Conservation (phyloP, 2,329 filamentous ascomycete genomes). For the Penicillium sclerotiorum region DNA sequence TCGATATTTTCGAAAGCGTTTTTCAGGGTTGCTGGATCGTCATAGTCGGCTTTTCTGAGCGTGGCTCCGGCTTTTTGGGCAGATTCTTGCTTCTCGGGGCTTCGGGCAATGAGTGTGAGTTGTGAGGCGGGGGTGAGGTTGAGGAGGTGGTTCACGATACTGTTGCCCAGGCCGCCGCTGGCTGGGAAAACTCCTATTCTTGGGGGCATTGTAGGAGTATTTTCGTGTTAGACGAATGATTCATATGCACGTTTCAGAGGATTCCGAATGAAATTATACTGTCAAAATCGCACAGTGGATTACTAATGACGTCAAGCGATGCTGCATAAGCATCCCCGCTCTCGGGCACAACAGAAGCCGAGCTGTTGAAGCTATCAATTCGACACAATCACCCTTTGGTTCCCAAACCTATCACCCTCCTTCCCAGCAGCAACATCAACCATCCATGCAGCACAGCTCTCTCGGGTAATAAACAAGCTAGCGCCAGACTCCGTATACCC, state of each 20-base stretch:
- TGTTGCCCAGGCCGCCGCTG: constrained; percentile 56
- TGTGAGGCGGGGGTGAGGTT: constrained; percentile 47
- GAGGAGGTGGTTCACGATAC: constrained; percentile 54
- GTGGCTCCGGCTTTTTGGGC: constrained; percentile 24
- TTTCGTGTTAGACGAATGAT: no score
- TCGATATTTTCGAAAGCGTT: constrained; percentile 54
- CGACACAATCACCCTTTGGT: constrained; percentile 14
- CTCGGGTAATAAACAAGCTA: constrained; percentile 13
- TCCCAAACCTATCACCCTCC: constrained; percentile 7
- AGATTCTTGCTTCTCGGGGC: constrained; percentile 24
- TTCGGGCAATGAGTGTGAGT: constrained; percentile 53
- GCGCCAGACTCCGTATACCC: constrained; percentile 4
- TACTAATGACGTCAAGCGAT: no score
- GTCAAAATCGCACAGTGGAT: no score
- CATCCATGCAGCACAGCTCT: constrained; percentile 20
- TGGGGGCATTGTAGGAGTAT: no score
- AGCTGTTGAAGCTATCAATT: constrained; percentile 5
- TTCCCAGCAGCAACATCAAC: constrained; percentile 14
- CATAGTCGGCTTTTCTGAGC: constrained; percentile 52
- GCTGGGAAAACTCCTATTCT: constrained; percentile 49
- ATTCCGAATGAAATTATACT: neutral
- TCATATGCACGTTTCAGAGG: neutral
- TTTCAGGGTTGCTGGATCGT: constrained; percentile 49
- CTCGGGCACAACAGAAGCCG: no score
- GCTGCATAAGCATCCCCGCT: no score